Base-by-base conservation (phyloP, 768 basidiomycete genomes). In the Phylloporus sp. region DNA sequence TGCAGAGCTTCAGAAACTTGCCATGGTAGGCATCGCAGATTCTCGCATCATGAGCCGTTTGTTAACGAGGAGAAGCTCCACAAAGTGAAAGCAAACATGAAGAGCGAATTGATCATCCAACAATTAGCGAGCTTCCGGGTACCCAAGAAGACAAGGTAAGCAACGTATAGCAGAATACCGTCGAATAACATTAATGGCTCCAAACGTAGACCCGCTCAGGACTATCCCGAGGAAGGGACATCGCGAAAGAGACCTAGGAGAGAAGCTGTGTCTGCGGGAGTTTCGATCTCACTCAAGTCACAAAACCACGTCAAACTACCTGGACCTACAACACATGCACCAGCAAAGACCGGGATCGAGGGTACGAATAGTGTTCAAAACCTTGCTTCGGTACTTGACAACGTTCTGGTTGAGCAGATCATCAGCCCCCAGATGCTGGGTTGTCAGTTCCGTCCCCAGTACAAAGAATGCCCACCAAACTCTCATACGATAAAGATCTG, bases 21-120 rank as follows among this genome's bases (percentile, higher is more conserved):
- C 65, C 4, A 63, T 45, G 63, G 68, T 63, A 49, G 10, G 51
- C 16, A 22, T 36, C 23, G 35, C 11, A 15, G 10, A 10, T 18
- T 40, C 15, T 43, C 7, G 40, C 23, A 10, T 3, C 24, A 18
- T 9, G 35, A 11, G 6, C 2, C 4, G 15, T 9, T 15, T 22
- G 31, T 32, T 53, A 22, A 64, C n/a, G 29, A 31, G 18, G 12
- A 13, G n/a, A 44, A 68, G 66, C 55, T 46, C 16, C 41, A 22
- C 10, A 53, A 49, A 26, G 54, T 66, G 5, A 63, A 55, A 31
- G 61, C 59, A 6, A 68, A 70, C 29, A 39, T 49, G 29, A 67
- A 65, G 53, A 69, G 56, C 31, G 60, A 65, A 23, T 11, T 38
- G 10, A 66, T 67, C n/a, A 59, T 69, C 9, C 56, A 26, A 41